Evolutionary conservation across 2,329 filamentous ascomycete species (phyloP), one percentile per base, ranked within the genome.

Genomic region (Seiridium cupressi): DNA sequence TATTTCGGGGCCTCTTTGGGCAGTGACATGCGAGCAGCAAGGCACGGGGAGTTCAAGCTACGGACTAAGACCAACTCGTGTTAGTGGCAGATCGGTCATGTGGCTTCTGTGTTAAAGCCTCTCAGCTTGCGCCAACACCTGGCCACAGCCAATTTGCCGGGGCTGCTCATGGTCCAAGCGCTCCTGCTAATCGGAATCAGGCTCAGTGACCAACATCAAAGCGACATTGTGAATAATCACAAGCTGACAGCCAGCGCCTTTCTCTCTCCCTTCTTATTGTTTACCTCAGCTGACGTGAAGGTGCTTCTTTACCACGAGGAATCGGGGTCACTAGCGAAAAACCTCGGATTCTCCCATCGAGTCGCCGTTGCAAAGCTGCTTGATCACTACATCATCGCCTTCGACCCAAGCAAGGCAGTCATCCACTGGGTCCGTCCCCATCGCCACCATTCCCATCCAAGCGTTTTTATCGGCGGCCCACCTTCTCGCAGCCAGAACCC

Each of bases 261-360:
- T 55, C n/a, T 31, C 36, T 44, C 31, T 35, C 35, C 32, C 18
- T 53, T 34, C 26, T 53, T 34, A 42, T 55, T 44, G 36, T 44
- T 44, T 38, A 42, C 51, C 36, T 55, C 51, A 55, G 51, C 51
- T 55, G 51, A 55, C 51, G 51, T 55, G 51, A 38, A 42, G 36
- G 5, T 42, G 10, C 38, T 18, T n/a, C 18, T 38, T 8, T 8
- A 18, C 18, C 18, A 26, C 18, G 18, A 26, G 18, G 18, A 26
- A 26, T 26, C 18, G 49, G 34, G 38, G 11, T 26, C 31, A 35
- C 35, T 42, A 7, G 38, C 13, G 38, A 7, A 42, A 42, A 38
- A n/a, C 32, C 31, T 53, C 49, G 8, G n/a, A 31, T 32, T 4
- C 38, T 42, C 38, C 38, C 38, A 42, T 42, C 13, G 18, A 26